phyloP scores from a whole-genome alignment of 2,329 filamentous ascomycete genomes.

The Xylariaceae sp. region DNA sequence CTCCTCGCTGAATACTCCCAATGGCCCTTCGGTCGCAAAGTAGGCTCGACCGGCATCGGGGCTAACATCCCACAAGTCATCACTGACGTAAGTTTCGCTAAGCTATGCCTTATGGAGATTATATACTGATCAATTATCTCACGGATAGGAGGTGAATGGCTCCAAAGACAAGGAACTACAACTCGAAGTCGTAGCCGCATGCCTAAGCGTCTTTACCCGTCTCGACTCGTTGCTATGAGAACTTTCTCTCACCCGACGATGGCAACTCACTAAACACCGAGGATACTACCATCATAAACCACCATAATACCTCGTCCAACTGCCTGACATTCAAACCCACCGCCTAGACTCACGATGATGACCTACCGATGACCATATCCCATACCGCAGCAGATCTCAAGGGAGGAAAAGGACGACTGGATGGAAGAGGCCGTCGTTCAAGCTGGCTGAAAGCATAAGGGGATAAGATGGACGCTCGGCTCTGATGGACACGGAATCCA shows the following conservation, averaged over 20 bases:
- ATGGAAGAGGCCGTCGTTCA: too few relatives aligned
- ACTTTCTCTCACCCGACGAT: neutral
- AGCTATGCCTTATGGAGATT: neutral
- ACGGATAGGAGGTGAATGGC: constrained; percentile 67
- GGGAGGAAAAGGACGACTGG: too few relatives aligned
- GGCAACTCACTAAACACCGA: neutral
- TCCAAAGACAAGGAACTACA: constrained; percentile 93
- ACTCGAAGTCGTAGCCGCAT: constrained; percentile 94
- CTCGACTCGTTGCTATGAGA: constrained; percentile 87
- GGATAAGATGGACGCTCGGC: too few relatives aligned
- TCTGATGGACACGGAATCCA: too few relatives aligned
- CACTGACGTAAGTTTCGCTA: constrained; percentile 53
- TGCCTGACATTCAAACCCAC: neutral
- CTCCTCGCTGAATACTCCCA: constrained; percentile 93
- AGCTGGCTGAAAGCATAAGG: too few relatives aligned
- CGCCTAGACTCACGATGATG: neutral
- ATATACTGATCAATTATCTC: neutral
- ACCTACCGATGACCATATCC: neutral
- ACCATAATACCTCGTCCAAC: neutral
- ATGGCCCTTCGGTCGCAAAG: constrained; percentile 90
- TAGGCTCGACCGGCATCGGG: constrained; percentile 74
- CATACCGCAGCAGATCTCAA: neutral
- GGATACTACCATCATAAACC: neutral
- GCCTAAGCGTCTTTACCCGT: constrained; percentile 93
- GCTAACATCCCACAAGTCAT: constrained; percentile 89